These are phyloP conservation scores for Gossypium ekmanianum DNA, from an alignment of 345 rosid species.

Conservation along the genomic window DNA sequence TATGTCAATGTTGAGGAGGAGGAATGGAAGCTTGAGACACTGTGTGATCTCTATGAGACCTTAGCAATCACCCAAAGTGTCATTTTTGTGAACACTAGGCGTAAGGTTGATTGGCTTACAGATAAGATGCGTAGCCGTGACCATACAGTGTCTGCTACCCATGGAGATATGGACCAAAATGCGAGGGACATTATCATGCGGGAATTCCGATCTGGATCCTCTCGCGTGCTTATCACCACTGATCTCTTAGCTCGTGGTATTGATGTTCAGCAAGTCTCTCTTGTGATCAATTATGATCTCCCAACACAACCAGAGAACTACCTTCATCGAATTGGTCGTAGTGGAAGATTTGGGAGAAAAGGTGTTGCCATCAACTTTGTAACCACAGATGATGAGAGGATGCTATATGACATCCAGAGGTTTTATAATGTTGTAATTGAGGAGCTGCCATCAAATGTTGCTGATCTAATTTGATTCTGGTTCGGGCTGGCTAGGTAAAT, in stretches of 20 bases:
- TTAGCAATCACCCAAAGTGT: slow-evolving; percentile 47
- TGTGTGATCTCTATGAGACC: slow-evolving; percentile 40
- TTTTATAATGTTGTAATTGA: slow-evolving; percentile 16
- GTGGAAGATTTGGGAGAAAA: slow-evolving; percentile 36
- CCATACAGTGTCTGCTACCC: slow-evolving; percentile 29
- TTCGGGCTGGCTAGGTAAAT: slow-evolving; percentile 16
- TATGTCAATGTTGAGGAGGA: too few relatives aligned
- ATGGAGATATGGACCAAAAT: slow-evolving; percentile 17
- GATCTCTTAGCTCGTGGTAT: slow-evolving; percentile 36
- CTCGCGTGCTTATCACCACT: slow-evolving; percentile 36
- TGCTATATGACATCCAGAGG: slow-evolving; percentile 22
- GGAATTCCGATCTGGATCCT: slow-evolving; percentile 35
- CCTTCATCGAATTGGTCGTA: slow-evolving; percentile 34
- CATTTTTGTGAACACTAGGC: slow-evolving; percentile 41
- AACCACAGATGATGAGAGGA: slow-evolving; percentile 23
- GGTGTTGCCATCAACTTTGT: slow-evolving; percentile 32
- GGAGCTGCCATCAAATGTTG: slow-evolving; percentile 20
- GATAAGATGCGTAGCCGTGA: slow-evolving; percentile 40
- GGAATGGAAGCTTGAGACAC: slow-evolving; percentile 2
- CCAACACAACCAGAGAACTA: slow-evolving; percentile 38
- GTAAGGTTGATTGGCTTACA: slow-evolving; percentile 47
- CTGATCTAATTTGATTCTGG: slow-evolving; percentile 20
- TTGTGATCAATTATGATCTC: slow-evolving; percentile 35
- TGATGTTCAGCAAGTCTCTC: slow-evolving; percentile 42
- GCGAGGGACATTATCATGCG: slow-evolving; percentile 20